Evolutionary conservation across 2,329 filamentous ascomycete genomes (phyloP).

Genomic region (Fusarium nematophilum): DNA sequence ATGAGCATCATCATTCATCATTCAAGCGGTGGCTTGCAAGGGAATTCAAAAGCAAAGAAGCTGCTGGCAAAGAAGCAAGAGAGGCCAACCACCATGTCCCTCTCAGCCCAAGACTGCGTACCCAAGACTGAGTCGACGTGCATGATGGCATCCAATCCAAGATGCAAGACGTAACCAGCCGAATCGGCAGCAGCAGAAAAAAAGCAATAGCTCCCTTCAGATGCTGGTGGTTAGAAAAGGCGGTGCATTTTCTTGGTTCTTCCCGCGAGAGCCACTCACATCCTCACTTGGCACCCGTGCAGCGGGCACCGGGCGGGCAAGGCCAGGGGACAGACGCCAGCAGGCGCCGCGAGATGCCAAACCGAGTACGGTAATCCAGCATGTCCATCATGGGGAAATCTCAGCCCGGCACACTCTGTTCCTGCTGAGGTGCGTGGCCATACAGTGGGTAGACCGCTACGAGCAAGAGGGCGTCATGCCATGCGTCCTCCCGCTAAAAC

Average conservation of each 20-base stretch:
- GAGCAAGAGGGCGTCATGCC: conserved; percentile 18
- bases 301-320: conserved; percentile 30
- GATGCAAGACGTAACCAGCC: conserved; percentile 25
- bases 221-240: neutral
- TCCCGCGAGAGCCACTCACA: too few relatives aligned
- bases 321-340: conserved; percentile 27
- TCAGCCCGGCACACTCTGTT: neutral
- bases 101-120: neutral
- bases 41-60: conserved; percentile 14
- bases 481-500: conserved; percentile 31
- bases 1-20: conserved; percentile 31
- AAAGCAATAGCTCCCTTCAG: conserved; percentile 16
- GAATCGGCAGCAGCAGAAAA: conserved; percentile 11
- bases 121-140: conserved; percentile 7
- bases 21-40: conserved; percentile 5
- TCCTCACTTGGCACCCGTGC: neutral
- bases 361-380: conserved; percentile 26
- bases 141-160: conserved; percentile 33
- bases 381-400: conserved; percentile 21
- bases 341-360: conserved; percentile 20
- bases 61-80: conserved; percentile 29
- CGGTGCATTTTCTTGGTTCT: conserved; percentile 8
- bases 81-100: neutral
- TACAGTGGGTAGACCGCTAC: conserved; percentile 4
- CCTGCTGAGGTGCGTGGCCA: neutral